Conservation (phyloP, 1,139 yeast species). For the Hanseniaspora gamundiae region DNA sequence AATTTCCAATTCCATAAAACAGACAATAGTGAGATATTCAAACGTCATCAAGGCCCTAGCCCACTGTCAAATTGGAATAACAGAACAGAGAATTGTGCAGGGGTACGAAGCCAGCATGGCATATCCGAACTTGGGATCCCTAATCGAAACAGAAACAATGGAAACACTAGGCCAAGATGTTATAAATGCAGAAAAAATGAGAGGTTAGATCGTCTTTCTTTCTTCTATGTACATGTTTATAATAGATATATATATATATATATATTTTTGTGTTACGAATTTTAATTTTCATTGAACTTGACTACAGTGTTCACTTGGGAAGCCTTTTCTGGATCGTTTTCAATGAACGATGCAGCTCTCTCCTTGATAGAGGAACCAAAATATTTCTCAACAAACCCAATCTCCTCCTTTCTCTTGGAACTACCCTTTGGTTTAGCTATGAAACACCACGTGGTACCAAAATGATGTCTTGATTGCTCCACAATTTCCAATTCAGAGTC, state of each 20-base stretch:
- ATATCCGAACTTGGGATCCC: slow-evolving; percentile 56
- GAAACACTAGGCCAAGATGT: slow-evolving; percentile 64
- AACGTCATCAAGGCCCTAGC: slow-evolving; percentile 77
- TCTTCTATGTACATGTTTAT: slow-evolving; percentile 8
- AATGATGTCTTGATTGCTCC: slow-evolving; percentile 65
- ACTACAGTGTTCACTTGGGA: too few species aligned
- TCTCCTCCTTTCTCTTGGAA: slow-evolving; percentile 34
- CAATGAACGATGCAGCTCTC: background rate
- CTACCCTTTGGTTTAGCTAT: slow-evolving; percentile 66
- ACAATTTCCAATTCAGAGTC: slow-evolving; percentile 77
- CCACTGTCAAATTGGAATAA: slow-evolving; percentile 72
- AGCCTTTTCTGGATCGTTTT: background rate
- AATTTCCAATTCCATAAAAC: slow-evolving; percentile 48
- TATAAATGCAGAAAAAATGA: slow-evolving; percentile 59
- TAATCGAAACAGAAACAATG: slow-evolving; percentile 68
- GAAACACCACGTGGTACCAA: slow-evolving; percentile 90
- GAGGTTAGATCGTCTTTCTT: slow-evolving; percentile 31
- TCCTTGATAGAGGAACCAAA: background rate
- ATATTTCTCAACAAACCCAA: slow-evolving; percentile 1
- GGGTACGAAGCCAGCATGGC: slow-evolving; percentile 88
- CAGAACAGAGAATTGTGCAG: slow-evolving; percentile 63
- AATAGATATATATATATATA: slow-evolving; percentile 7
- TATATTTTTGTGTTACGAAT: background rate
- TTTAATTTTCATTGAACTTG: too few species aligned
- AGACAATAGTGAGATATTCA: slow-evolving; percentile 71